These are phyloP conservation scores for Moricandia moricandioides DNA, from an alignment of 345 rosid species.

Conservation along the genomic window DNA sequence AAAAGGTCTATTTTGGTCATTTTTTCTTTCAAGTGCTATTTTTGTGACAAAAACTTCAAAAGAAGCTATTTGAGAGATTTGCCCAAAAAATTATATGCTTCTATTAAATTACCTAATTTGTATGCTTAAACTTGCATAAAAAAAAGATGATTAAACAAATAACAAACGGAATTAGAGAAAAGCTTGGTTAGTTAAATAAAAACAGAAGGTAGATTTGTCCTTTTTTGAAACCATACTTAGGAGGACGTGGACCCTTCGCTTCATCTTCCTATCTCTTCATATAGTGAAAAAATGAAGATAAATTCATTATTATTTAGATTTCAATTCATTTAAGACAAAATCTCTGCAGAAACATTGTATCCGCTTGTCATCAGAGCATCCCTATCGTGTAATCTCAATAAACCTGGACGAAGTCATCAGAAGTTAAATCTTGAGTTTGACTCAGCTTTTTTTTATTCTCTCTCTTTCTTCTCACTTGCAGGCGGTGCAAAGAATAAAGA, in stretches of 20 bases:
- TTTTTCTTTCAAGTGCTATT: too few relatives aligned
- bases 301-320: conserved; percentile 10
- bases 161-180: background rate
- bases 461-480: conserved; percentile 30
- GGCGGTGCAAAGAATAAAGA: conserved; percentile 7
- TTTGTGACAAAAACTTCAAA: too few relatives aligned
- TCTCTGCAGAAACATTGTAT: conserved; percentile 22
- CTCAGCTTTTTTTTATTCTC: conserved; percentile 14
- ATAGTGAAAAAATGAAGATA: background rate
- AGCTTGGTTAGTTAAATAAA: conserved; percentile 14
- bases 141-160: background rate
- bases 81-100: too few relatives aligned
- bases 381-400: conserved; percentile 16
- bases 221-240: conserved; percentile 20
- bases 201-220: conserved; percentile 35
- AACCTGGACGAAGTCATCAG: conserved; percentile 31
- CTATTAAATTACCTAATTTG: too few relatives aligned
- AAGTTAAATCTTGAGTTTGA: conserved; percentile 38
- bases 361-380: conserved; percentile 23
- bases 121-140: too few relatives aligned
- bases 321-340: conserved; percentile 24
- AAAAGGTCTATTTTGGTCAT: too few relatives aligned
- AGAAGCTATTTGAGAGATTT: too few relatives aligned
- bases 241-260: conserved; percentile 31
- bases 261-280: conserved; percentile 29